Evolutionary conservation across 116 monocot genomes (phyloP).

Genomic region (Zostera marina): DNA sequence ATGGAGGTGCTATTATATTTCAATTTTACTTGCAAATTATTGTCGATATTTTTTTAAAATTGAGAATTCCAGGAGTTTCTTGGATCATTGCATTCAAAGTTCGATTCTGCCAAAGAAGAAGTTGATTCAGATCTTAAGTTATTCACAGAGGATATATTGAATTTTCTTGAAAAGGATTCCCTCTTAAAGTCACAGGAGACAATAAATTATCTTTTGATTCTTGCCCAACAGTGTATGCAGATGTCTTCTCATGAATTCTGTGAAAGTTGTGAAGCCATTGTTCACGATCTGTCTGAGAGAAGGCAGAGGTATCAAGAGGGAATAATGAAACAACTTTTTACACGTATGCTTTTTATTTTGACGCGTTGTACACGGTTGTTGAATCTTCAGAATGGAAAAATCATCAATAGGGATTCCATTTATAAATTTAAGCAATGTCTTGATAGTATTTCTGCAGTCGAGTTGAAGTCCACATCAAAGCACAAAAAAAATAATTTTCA

Average conservation of each 20-base stretch:
- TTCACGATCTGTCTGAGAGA: conserved; percentile 34
- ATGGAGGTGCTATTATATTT: conserved; percentile 30
- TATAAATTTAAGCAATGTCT: conserved; percentile 44
- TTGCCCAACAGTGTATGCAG: conserved; percentile 32
- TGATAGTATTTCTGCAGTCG: conserved; percentile 47
- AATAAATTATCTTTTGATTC: conserved; percentile 28
- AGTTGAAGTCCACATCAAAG: conserved; percentile 20
- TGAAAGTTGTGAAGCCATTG: conserved; percentile 45
- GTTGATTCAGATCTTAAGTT: conserved; percentile 39
- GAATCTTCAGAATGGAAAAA: conserved; percentile 39
- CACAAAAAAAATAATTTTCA: background rate
- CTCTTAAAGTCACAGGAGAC: conserved; percentile 11
- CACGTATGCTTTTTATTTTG: conserved; percentile 55
- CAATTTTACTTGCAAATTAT: background rate
- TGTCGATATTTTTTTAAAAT: background rate
- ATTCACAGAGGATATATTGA: conserved; percentile 28
- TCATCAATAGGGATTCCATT: conserved; percentile 32
- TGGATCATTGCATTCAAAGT: conserved; percentile 38
- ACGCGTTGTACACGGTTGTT: conserved; percentile 52
- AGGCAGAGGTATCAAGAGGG: conserved; percentile 28
- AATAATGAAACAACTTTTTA: conserved; percentile 29
- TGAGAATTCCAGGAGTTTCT: conserved; percentile 33
- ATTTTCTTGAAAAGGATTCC: conserved; percentile 23
- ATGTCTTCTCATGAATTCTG: conserved; percentile 43
- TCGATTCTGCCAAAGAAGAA: conserved; percentile 37